These are phyloP conservation scores for Allantophomopsis cytisporea DNA, from an alignment of 2,329 filamentous ascomycete genomes.

Conservation along the genomic window DNA sequence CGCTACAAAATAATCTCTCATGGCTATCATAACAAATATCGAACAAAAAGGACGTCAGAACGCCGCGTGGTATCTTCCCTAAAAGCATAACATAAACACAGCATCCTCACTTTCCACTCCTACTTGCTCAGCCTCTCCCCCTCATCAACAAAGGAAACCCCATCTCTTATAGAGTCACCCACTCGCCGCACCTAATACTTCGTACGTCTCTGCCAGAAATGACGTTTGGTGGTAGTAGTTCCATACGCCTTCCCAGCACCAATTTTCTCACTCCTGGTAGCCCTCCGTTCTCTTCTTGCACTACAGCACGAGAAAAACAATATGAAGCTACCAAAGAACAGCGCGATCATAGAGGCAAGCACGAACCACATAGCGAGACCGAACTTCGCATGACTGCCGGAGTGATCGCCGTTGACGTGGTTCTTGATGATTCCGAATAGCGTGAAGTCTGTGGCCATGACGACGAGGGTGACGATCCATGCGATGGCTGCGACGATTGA, in stretches of 20 bases:
- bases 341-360: slow-evolving; percentile 38
- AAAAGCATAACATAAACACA: no score
- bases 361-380: slow-evolving; percentile 43
- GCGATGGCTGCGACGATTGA: slow-evolving; percentile 33
- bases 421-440: slow-evolving; percentile 37
- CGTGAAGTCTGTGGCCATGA: slow-evolving; percentile 42
- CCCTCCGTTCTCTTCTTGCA: slow-evolving; percentile 14
- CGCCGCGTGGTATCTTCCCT: no score
- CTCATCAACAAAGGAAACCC: no score
- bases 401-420: slow-evolving; percentile 32
- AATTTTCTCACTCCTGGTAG: not conserved
- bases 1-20: no score
- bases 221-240: not conserved
- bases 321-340: slow-evolving; percentile 39
- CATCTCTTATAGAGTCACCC: no score
- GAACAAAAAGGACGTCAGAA: no score
- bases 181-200: not conserved
- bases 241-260: not conserved
- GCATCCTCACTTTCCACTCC: no score
- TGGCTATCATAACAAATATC: no score
- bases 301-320: slow-evolving; percentile 50
- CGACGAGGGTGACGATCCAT: slow-evolving; percentile 32
- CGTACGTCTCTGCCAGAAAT: not conserved
- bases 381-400: slow-evolving; percentile 30
- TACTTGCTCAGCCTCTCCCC: no score